These are phyloP conservation scores for Plantago elongata DNA, from an alignment of 257 asterid genomes.

Conservation along the genomic window DNA sequence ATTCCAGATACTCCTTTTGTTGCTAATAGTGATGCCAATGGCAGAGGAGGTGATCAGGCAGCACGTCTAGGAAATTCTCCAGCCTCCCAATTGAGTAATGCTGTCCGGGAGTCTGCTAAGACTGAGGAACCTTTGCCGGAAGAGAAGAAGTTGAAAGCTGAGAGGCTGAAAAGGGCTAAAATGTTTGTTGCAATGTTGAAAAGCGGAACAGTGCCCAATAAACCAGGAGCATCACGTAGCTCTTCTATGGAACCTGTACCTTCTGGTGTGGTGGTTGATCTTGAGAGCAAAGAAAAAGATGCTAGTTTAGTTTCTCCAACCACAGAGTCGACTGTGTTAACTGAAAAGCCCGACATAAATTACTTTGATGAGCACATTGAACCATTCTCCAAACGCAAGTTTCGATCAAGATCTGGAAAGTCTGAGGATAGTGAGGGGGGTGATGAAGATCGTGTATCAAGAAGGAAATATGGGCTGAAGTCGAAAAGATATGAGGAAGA, in stretches of 20 bases:
- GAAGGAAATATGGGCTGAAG: constrained; percentile 44
- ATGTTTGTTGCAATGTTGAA: constrained; percentile 81
- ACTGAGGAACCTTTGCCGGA: constrained; percentile 44
- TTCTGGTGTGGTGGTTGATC: constrained; percentile 34
- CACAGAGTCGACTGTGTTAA: constrained; percentile 26
- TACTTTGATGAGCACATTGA: constrained; percentile 31
- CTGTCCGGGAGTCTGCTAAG: constrained; percentile 21
- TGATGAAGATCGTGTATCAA: constrained; percentile 22
- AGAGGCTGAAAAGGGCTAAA: constrained; percentile 83
- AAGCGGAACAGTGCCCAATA: constrained; percentile 48
- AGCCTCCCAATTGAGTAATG: constrained; percentile 6
- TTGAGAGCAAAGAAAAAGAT: constrained; percentile 33
- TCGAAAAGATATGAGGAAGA: constrained; percentile 36
- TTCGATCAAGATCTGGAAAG: constrained; percentile 33
- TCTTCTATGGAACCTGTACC: constrained; percentile 59
- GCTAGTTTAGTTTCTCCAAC: constrained; percentile 40
- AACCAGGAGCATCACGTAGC: constrained; percentile 43
- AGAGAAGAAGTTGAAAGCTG: constrained; percentile 85
- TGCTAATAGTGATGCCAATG: constrained; percentile 23
- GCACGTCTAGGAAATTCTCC: constrained; percentile 16
- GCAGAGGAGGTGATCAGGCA: constrained; percentile 29
- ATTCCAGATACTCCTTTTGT: constrained; percentile 28
- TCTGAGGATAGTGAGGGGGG: constrained; percentile 29
- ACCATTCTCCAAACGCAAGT: constrained; percentile 33
- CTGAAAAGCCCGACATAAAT: constrained; percentile 27